Percentiles rank a stretch among this genome's conserved stretches.
Evolutionary conservation across 352 stramenopile genomes (phyloP).

Genomic region (Plasmopara viticola): DNA sequence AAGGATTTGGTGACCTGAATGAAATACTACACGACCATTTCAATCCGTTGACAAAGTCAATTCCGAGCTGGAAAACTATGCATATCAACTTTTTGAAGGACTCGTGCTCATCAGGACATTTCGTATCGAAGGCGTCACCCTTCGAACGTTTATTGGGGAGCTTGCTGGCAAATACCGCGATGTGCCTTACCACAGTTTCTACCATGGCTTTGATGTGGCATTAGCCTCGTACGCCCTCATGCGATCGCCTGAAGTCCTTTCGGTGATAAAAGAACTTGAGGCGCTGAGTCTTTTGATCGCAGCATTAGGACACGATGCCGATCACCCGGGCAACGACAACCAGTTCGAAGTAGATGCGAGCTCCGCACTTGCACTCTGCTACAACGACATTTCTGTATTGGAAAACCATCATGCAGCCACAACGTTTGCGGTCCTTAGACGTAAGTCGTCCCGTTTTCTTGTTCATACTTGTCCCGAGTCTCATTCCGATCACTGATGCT

Average conservation of each 20-base stretch:
- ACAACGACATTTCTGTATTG: conserved; percentile 87
- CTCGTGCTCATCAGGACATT: conserved; percentile 62
- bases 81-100: conserved; percentile 57
- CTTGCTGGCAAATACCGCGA: conserved; percentile 55
- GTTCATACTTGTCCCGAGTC: conserved; percentile 1
- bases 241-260: conserved; percentile 39
- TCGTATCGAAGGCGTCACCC: conserved; percentile 39
- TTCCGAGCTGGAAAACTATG: conserved; percentile 49
- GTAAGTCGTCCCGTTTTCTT: conserved; percentile 21
- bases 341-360: conserved; percentile 82
- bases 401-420: conserved; percentile 85
- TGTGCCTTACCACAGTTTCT: conserved; percentile 83
- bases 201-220: conserved; percentile 79
- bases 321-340: conserved; percentile 87
- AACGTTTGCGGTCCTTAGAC: conserved; percentile 57
- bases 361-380: conserved; percentile 73
- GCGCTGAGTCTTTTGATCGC: conserved; percentile 75
- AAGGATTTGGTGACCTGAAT: conserved; percentile 20
- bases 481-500: conserved; percentile 3
- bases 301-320: conserved; percentile 78
- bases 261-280: conserved; percentile 69
- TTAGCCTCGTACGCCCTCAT: conserved; percentile 60
- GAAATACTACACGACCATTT: conserved; percentile 52
- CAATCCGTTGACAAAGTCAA: conserved; percentile 51
- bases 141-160: conserved; percentile 50